Evolutionary conservation across 1,284 basidiomycete genomes (phyloP).

Genomic region (Laetiporus sulphureus): DNA sequence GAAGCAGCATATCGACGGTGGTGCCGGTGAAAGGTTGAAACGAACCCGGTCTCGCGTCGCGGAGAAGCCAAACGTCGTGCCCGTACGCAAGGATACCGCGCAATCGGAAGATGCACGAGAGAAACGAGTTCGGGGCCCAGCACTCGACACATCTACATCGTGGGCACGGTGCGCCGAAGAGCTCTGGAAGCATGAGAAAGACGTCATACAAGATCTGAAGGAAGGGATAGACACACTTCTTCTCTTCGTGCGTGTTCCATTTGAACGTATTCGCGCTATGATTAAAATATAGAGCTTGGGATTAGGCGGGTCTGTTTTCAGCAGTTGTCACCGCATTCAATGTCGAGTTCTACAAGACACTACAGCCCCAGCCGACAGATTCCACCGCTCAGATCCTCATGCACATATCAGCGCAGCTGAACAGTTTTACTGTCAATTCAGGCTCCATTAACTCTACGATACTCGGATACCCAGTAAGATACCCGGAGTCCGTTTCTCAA

Average conservation of each 20-base stretch:
- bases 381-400: conserved; percentile 8
- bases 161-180: too few relatives aligned
- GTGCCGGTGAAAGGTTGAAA: too few relatives aligned
- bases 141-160: too few relatives aligned
- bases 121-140: too few relatives aligned
- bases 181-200: too few relatives aligned
- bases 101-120: too few relatives aligned
- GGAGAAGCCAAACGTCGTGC: too few relatives aligned
- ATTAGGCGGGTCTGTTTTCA: conserved; percentile 19
- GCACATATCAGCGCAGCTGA: conserved; percentile 1
- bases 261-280: not conserved
- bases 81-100: too few relatives aligned
- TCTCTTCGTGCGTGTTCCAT: not conserved
- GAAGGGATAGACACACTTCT: not conserved
- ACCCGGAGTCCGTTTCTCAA: not conserved
- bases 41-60: too few relatives aligned
- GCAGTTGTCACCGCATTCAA: conserved; percentile 18
- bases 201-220: too few relatives aligned
- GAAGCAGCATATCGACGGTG: too few relatives aligned
- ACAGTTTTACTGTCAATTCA: not conserved
- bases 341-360: conserved; percentile 12
- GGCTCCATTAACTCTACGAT: not conserved
- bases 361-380: conserved; percentile 9
- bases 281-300: not conserved
- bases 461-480: too few relatives aligned